Conservation (phyloP, 495 filamentous ascomycete genomes). For the Cladorrhinum samala region DNA sequence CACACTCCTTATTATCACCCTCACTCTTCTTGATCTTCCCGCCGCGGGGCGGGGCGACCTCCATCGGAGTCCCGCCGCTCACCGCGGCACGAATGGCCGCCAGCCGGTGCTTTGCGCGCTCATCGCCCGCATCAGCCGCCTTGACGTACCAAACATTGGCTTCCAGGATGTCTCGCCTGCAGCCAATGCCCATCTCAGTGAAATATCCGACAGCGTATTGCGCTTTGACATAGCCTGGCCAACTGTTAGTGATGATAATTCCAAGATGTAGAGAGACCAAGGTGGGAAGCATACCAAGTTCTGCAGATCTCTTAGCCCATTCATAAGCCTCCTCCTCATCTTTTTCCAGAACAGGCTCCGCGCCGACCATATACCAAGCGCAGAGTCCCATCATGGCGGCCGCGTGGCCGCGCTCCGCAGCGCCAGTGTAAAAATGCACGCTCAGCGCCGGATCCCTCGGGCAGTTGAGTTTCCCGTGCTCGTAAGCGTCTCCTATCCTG, state of each 20-base stretch:
- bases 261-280: constrained; percentile 8
- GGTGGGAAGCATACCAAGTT: constrained; percentile 60
- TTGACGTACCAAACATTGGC: constrained; percentile 98
- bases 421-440: constrained; percentile 94
- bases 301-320: constrained; percentile 84
- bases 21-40: constrained; percentile 45
- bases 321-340: constrained; percentile 96
- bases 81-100: constrained; percentile 81
- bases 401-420: constrained; percentile 75
- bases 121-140: constrained; percentile 88
- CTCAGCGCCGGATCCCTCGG: constrained; percentile 87
- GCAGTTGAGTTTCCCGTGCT: constrained; percentile 82
- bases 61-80: constrained; percentile 59
- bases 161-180: constrained; percentile 83
- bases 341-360: constrained; percentile 85
- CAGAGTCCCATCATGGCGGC: constrained; percentile 98
- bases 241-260: constrained; percentile 9
- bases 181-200: constrained; percentile 96
- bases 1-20: constrained; percentile 51
- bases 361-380: constrained; percentile 97
- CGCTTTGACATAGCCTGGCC: constrained; percentile 77
- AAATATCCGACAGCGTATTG: constrained; percentile 96
- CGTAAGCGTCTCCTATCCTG: constrained; percentile 91
- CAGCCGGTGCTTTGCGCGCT: constrained; percentile 77
- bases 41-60: constrained; percentile 42